Evolutionary conservation across 805 yeast species (phyloP).

Genomic region (Zygotorulaspora chibaensis): DNA sequence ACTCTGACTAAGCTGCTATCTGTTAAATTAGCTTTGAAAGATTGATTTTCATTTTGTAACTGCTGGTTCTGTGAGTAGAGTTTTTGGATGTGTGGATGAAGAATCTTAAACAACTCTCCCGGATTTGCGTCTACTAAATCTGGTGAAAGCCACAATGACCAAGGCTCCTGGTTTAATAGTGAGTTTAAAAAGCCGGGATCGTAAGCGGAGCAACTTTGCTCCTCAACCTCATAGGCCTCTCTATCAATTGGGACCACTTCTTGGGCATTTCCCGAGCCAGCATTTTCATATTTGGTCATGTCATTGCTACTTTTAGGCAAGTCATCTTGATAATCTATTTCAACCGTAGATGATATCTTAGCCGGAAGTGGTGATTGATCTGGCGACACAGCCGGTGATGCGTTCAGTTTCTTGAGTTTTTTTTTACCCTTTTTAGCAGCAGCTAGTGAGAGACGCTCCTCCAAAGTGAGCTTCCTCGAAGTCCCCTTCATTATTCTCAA

Average conservation of each 20-base stretch:
- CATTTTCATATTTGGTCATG: neutral
- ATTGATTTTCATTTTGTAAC: neutral
- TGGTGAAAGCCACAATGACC: constrained; percentile 8
- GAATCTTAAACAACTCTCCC: constrained; percentile 6
- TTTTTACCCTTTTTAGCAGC: constrained; percentile 53
- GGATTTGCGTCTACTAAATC: neutral
- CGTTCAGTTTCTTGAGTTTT: constrained; percentile 27
- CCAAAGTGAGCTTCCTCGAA: constrained; percentile 66
- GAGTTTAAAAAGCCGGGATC: neutral
- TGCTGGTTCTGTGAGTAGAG: constrained; percentile 2
- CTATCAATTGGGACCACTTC: neutral
- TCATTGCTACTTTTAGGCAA: neutral
- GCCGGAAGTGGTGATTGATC: neutral
- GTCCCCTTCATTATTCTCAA: constrained; percentile 18
- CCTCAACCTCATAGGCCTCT: neutral
- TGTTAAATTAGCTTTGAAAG: neutral
- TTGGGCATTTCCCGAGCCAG: neutral
- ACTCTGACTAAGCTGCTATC: constrained; percentile 23
- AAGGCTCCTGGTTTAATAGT: constrained; percentile 5
- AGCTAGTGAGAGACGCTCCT: constrained; percentile 81
- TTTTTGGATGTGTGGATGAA: constrained; percentile 11
- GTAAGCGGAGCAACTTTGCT: neutral
- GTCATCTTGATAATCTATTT: neutral
- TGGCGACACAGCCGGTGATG: constrained; percentile 12
- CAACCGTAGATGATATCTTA: too few relatives aligned